phyloP scores from a whole-genome alignment of 345 rosid species.

The Salix suchowensis region DNA sequence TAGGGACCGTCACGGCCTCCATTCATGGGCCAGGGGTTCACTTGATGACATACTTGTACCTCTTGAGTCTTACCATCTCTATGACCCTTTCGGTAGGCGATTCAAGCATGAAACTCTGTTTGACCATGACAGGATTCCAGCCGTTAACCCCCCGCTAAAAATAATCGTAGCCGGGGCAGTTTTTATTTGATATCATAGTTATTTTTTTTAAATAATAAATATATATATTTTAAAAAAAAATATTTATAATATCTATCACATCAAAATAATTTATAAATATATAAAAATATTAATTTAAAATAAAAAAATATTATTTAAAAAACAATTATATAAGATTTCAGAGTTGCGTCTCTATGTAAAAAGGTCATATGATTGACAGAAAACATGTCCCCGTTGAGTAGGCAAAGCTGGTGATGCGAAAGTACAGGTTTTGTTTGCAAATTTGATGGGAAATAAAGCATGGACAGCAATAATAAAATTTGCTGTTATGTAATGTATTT shows the following conservation, averaged over 20 bases:
- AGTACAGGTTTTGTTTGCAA: neutral
- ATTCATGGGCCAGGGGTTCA: conserved; percentile 72
- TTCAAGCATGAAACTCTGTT: conserved; percentile 73
- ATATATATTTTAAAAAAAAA: too few relatives aligned
- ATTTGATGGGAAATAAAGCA: neutral
- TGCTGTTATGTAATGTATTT: too few relatives aligned
- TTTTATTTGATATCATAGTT: too few relatives aligned
- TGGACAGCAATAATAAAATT: neutral
- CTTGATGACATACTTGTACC: conserved; percentile 65
- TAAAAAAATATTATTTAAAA: too few relatives aligned
- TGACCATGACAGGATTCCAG: conserved; percentile 76
- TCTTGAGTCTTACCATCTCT: conserved; percentile 76
- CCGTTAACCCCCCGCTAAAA: conserved; percentile 2
- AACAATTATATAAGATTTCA: too few relatives aligned
- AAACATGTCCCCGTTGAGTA: neutral
- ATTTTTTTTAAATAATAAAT: too few relatives aligned
- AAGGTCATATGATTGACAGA: neutral
- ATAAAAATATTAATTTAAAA: too few relatives aligned
- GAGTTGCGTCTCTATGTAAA: too few relatives aligned
- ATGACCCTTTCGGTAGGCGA: conserved; percentile 76
- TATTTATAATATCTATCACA: too few relatives aligned
- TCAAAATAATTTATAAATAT: too few relatives aligned
- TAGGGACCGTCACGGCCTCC: conserved; percentile 46
- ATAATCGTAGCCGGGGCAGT: too few relatives aligned
- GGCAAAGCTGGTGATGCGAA: neutral